Base-by-base conservation (phyloP, 257 asterid species). In the Gentiana macrophylla region DNA sequence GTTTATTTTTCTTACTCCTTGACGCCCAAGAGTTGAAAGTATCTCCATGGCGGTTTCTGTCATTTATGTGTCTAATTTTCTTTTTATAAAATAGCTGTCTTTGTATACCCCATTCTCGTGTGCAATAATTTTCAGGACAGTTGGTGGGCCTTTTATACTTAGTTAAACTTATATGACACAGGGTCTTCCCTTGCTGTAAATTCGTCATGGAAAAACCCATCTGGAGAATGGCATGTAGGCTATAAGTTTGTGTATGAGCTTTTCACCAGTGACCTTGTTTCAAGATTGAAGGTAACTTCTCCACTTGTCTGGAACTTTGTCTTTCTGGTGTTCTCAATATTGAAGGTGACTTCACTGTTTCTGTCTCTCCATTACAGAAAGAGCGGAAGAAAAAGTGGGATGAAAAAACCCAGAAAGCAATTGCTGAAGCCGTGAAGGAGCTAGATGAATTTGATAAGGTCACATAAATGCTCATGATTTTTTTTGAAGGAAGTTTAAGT, bases 191-290 rank as follows among this genome's bases (percentile, higher is more conserved):
- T 92, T 74, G 74, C 72, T 69, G 76, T 83, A 53, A 92, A 81
- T 72, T 61, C 94, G 15, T 81, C 89, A 1, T 88, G 98, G 98
- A 83, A 85, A 66, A 92, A 92, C 74, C 94, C 97, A 62, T 74
- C 88, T 37, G 98, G 98, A 57, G 86, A 88, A 64, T 92, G 95
- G 98, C 96, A 67, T 67, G 90, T 92, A 49, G 97, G 98, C 58
- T 83, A 76, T 68, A 88, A 92, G 72, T 72, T 92, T 72, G 79
- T 92, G 38, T 88, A 81, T 64, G 98, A 85, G 79, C 91, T 92
- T 45, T 92, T 92, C 70, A 78, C 98, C 6, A 72, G 67, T 59
- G 80, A 83, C 46, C 84, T 91, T 52, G 81, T 84, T 8, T 77
- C 77, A 37, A 79, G 98, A 49, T 59, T 91, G 73, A 91, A 84